Evolutionary conservation across 2,329 filamentous ascomycete genomes (phyloP), one percentile per base, ranked within the genome.

Genomic region (Fusarium tanahbumbuense): DNA sequence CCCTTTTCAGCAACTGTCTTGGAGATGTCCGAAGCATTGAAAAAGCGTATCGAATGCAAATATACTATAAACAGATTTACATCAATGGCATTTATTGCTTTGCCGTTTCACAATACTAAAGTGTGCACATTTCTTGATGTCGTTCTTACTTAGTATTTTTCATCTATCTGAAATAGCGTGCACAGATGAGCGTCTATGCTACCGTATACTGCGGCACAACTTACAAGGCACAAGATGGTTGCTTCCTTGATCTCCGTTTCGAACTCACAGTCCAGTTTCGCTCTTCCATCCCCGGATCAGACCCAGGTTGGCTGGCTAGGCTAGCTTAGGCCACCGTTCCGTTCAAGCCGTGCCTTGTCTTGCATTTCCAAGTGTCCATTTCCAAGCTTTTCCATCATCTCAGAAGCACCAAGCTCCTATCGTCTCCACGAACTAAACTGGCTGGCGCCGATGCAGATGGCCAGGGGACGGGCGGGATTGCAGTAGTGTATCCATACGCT

Each of bases 351-450:
- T 25, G 40, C 34, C 42, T 48, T 67, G 59, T 40, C 53, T 54
- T 70, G 49, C 62, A 64, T 70, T 70, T 70, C 67, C 63, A 66
- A 58, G 50, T 54, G 32, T 41, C n/a, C 34, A 60, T 56, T 69
- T 70, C 67, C 67, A 70, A 70, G 62, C 49, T 64, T 70, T 67
- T 56, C 34, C 37, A 45, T 23, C 25, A 8, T 25, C 37, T 34
- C 40, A 52, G 9, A 25, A 32, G 30, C 42, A 56, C 18, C 28
- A 30, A 32, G 37, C 46, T 55, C 41, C 40, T 30, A 44, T 30
- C 46, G 32, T 58, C 60, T 56, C 44, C 49, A 32, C 60, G 45
- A 45, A 62, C 40, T 63, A 48, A 48, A 44, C 45, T 45, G 46
- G 47, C 44, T 66, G 58, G 62, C 63, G 48, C 64, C 47, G 64